Conservation (phyloP, 805 yeast species). For the Metschnikowia noctiluminum region DNA sequence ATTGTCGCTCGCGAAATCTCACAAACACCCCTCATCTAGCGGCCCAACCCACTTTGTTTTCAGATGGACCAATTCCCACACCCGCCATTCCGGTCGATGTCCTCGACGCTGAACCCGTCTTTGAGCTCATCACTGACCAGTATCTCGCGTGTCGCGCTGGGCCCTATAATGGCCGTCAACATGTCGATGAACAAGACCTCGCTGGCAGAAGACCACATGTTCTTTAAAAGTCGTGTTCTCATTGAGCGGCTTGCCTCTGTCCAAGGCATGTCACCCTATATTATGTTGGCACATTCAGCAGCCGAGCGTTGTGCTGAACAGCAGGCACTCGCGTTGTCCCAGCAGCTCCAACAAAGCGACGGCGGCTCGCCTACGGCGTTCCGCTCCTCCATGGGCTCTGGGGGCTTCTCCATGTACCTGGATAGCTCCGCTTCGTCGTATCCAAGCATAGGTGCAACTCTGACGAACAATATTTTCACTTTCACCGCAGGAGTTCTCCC, state of each 20-base stretch:
- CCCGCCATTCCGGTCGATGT: constrained; percentile 37
- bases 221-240: constrained; percentile 59
- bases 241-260: constrained; percentile 54
- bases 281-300: constrained; percentile 58
- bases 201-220: constrained; percentile 62
- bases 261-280: constrained; percentile 66
- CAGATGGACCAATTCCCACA: constrained; percentile 20
- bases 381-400: constrained; percentile 32
- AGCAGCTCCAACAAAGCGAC: constrained; percentile 30
- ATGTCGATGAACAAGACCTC: constrained; percentile 63
- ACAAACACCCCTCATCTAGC: not conserved
- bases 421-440: constrained; percentile 25
- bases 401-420: constrained; percentile 36
- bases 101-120: constrained; percentile 31
- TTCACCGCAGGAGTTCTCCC: constrained; percentile 78
- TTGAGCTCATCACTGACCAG: constrained; percentile 28
- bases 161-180: constrained; percentile 43
- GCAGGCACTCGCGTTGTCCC: constrained; percentile 55
- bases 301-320: constrained; percentile 72
- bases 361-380: constrained; percentile 23
- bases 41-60: not conserved
- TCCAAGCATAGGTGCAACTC: constrained; percentile 18
- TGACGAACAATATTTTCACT: constrained; percentile 46
- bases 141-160: constrained; percentile 41
- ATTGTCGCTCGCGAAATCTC: not conserved